Base-by-base conservation (phyloP, 202 grass and related monocot genomes). In the Panicum virgatum region DNA sequence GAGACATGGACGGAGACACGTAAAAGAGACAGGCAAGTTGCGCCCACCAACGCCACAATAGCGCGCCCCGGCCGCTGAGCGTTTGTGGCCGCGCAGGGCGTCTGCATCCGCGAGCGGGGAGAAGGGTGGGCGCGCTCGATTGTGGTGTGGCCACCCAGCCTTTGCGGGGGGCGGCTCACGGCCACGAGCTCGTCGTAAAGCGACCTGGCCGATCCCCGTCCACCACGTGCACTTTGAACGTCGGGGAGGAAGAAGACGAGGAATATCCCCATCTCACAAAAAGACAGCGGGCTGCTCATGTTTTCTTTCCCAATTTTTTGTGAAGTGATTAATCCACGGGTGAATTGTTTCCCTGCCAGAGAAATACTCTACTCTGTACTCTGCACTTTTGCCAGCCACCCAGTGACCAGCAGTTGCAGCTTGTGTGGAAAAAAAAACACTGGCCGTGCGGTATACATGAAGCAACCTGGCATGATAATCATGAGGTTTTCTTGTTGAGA, bases 31-130 rank as follows among this genome's bases (percentile, higher is more conserved):
- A n/a, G n/a, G n/a, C n/a, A n/a, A n/a, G n/a, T n/a, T n/a, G n/a
- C n/a, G n/a, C n/a, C n/a, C n/a, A n/a, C n/a, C n/a, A n/a, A 19
- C 71, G 8, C 57, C 57, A 66, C 44, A 77, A 37, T 42, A n/a
- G 19, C 34, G 12, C 46, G 57, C 57, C 42, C n/a, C 9, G 36
- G 9, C n/a, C 58, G 58, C 36, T 75, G 59, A 43, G 64, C 10
- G 40, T 44, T 78, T 70, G 58, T 77, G 82, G 57, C 82, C 66
- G 47, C 38, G 38, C 87, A 77, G 76, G 75, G 36, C 62, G 10
- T 46, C 39, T 73, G 66, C 40, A 50, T 13, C n/a, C n/a, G n/a
- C n/a, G n/a, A 7, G 9, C 54, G 45, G 37, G 12, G 27, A 7
- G 48, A 11, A 47, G 45, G 45, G 11, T 2, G n/a, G n/a, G 47